These are phyloP conservation scores for Paracoccidioides brasiliensis DNA, from an alignment of 2,329 filamentous ascomycete genomes.

Conservation along the genomic window DNA sequence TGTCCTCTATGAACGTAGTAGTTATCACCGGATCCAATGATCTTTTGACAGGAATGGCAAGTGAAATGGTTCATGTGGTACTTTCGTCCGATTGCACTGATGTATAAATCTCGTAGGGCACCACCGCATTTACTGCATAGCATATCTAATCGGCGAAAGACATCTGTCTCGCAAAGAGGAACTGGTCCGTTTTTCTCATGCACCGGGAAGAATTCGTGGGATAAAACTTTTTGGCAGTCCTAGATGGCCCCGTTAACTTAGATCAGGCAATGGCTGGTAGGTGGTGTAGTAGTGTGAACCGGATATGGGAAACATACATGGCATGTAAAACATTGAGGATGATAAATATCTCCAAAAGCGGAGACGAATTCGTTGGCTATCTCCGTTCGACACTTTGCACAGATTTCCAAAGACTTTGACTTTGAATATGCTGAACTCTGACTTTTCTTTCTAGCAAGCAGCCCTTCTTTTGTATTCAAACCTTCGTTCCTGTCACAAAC, in stretches of 20 bases:
- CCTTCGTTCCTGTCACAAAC: too few species aligned
- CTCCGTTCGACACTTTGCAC: not conserved
- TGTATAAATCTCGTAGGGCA: not conserved
- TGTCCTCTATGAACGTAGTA: not conserved
- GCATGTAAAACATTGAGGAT: constrained; percentile 1
- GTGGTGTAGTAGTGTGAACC: not conserved
- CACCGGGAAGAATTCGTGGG: not conserved
- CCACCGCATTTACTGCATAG: not conserved
- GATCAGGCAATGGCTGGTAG: not conserved
- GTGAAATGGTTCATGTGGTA: constrained; percentile 2
- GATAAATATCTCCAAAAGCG: not conserved
- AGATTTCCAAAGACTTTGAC: not conserved
- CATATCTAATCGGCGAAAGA: not conserved
- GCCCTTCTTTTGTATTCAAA: not conserved
- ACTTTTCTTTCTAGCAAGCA: not conserved
- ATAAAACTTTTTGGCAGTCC: not conserved
- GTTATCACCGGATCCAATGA: not conserved
- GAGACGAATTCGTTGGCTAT: not conserved
- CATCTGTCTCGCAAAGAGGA: not conserved
- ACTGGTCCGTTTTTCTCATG: not conserved
- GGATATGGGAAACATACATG: not conserved
- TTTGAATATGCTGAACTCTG: not conserved
- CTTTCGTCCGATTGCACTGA: not conserved
- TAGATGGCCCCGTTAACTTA: not conserved
- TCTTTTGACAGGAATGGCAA: not conserved